phyloP scores from a whole-genome alignment of 208 protist species.

The Leishmania lainsoni region DNA sequence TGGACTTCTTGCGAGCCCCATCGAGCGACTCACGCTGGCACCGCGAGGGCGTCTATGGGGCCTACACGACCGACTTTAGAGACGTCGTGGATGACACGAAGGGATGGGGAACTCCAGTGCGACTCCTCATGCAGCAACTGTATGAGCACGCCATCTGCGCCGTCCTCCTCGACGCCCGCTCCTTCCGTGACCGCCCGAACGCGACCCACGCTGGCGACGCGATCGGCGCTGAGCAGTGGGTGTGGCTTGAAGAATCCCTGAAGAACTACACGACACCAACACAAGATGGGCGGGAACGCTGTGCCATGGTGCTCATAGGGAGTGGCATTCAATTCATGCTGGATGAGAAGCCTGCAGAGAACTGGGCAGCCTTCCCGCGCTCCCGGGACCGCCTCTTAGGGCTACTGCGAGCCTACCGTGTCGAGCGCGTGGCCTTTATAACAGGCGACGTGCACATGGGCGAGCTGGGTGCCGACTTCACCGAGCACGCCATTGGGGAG shows the following conservation, averaged over 20 bases:
- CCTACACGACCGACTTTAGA: slow-evolving; percentile 56
- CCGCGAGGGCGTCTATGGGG: slow-evolving; percentile 69
- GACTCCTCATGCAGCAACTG: slow-evolving; percentile 22
- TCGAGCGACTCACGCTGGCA: slow-evolving; percentile 41
- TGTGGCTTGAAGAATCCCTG: slow-evolving; percentile 66
- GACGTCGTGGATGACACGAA: slow-evolving; percentile 28
- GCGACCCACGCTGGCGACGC: slow-evolving; percentile 67
- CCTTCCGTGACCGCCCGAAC: slow-evolving; percentile 61
- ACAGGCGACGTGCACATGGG: slow-evolving; percentile 88
- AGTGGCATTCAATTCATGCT: slow-evolving; percentile 79
- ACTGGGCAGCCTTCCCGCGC: slow-evolving; percentile 70
- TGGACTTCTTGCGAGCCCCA: slow-evolving; percentile 78
- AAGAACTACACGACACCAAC: slow-evolving; percentile 30
- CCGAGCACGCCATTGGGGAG: slow-evolving; percentile 27
- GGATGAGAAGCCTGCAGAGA: slow-evolving; percentile 79
- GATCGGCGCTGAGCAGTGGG: slow-evolving; percentile 82
- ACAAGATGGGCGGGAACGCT: slow-evolving; percentile 34
- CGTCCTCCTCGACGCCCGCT: slow-evolving; percentile 85
- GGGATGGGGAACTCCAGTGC: slow-evolving; percentile 15
- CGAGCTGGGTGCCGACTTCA: slow-evolving; percentile 72
- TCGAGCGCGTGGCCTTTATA: slow-evolving; percentile 75
- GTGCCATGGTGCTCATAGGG: slow-evolving; percentile 71
- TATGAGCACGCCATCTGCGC: slow-evolving; percentile 70
- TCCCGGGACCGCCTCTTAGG: slow-evolving; percentile 60
- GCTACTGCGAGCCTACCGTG: slow-evolving; percentile 42